These are phyloP conservation scores for Angomonas ambiguus DNA, from an alignment of 208 protist species.

Conservation along the genomic window DNA sequence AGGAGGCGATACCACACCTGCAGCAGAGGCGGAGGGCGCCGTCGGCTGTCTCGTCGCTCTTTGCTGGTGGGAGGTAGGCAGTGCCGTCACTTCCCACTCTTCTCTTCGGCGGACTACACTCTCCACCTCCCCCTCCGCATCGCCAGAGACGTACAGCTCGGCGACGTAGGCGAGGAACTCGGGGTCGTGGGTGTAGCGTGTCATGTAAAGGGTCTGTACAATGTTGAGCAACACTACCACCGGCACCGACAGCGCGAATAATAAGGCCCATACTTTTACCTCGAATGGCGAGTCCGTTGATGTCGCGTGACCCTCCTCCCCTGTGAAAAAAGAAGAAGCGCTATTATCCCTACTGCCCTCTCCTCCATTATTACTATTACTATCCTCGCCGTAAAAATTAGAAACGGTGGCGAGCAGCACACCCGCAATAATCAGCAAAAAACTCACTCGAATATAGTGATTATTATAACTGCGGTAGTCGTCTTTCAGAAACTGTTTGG, in stretches of 20 bases:
- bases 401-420: conserved; percentile 37
- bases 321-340: not conserved
- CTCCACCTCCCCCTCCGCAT: not conserved
- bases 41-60: not conserved
- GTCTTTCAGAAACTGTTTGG: conserved; percentile 48
- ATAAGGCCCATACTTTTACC: conserved; percentile 40
- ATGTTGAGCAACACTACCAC: conserved; percentile 69
- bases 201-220: conserved; percentile 72
- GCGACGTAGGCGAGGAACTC: conserved; percentile 11
- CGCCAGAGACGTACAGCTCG: conserved; percentile 1
- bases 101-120: not conserved
- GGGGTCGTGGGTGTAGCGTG: conserved; percentile 43
- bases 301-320: not conserved
- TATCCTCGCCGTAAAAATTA: conserved; percentile 10
- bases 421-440: conserved; percentile 34
- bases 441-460: conserved; percentile 25
- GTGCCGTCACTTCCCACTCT: not conserved
- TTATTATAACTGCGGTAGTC: conserved; percentile 31
- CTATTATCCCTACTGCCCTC: not conserved
- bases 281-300: conserved; percentile 5
- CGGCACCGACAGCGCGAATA: conserved; percentile 72
- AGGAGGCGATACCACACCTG: not conserved
- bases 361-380: not conserved
- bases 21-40: not conserved
- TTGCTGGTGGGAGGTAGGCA: not conserved